phyloP scores from a whole-genome alignment of 2,329 filamentous ascomycete species.

The Phialophora verrucosa region DNA sequence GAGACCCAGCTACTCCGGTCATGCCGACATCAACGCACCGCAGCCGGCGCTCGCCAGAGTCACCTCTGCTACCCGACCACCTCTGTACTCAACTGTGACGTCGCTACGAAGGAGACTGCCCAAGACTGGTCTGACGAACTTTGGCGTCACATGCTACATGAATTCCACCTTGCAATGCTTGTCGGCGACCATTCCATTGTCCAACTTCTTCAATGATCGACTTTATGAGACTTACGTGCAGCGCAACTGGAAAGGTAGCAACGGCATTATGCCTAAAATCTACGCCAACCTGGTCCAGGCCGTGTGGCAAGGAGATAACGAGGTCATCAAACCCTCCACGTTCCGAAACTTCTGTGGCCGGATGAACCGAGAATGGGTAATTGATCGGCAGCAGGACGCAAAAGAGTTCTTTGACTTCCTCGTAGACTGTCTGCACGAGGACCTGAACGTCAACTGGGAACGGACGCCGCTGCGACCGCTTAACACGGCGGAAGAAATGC shows the following conservation, averaged over 20 bases:
- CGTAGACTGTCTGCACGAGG: slow-evolving; percentile 80
- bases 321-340: slow-evolving; percentile 64
- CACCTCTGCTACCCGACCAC: slow-evolving; percentile 52
- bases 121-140: slow-evolving; percentile 78
- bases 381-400: slow-evolving; percentile 82
- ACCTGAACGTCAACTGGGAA: slow-evolving; percentile 75
- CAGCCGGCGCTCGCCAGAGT: slow-evolving; percentile 52
- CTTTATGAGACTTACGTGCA: slow-evolving; percentile 63
- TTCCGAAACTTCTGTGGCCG: slow-evolving; percentile 69
- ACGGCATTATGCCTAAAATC: slow-evolving; percentile 66
- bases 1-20: slow-evolving; percentile 78
- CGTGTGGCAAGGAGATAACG: slow-evolving; percentile 65
- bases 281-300: slow-evolving; percentile 67
- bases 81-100: slow-evolving; percentile 50
- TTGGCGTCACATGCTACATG: slow-evolving; percentile 85
- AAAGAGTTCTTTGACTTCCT: slow-evolving; percentile 88
- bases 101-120: slow-evolving; percentile 59
- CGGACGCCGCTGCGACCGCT: slow-evolving; percentile 63
- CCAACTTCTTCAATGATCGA: slow-evolving; percentile 68
- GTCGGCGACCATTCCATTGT: slow-evolving; percentile 70
- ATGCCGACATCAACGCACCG: slow-evolving; percentile 65
- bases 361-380: slow-evolving; percentile 71
- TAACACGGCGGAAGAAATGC: slow-evolving; percentile 64
- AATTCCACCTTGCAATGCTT: slow-evolving; percentile 88
- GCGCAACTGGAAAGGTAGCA: slow-evolving; percentile 69